These are phyloP conservation scores for Sporothrix brunneoviolacea DNA, from an alignment of 2,329 filamentous ascomycete genomes.

Conservation along the genomic window DNA sequence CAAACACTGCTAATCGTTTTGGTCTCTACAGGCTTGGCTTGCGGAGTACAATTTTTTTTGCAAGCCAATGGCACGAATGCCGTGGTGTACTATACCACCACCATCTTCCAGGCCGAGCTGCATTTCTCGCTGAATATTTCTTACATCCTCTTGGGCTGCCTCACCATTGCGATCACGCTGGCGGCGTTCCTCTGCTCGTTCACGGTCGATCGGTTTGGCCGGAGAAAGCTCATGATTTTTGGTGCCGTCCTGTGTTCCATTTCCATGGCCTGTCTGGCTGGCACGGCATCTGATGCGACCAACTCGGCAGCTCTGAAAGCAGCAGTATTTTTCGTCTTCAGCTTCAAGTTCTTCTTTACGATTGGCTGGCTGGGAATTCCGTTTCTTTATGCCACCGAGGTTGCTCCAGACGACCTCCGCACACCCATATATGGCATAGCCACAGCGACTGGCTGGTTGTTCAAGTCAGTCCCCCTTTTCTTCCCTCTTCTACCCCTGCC, in stretches of 20 bases:
- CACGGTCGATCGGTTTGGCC: background rate
- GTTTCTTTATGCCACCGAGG: constrained; percentile 5
- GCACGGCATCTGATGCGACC: background rate
- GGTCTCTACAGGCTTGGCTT: background rate
- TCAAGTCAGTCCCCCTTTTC: background rate
- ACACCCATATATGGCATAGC: background rate
- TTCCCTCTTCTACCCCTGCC: too few relatives aligned
- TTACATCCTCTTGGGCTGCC: background rate
- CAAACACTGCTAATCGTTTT: too few relatives aligned
- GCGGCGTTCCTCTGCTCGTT: background rate
- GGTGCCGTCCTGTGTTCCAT: background rate
- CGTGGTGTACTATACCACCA: background rate
- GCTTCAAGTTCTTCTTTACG: constrained; percentile 21
- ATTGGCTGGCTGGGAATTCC: constrained; percentile 23
- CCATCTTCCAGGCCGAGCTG: background rate
- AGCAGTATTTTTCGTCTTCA: background rate
- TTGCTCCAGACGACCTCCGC: background rate
- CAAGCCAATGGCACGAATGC: constrained; percentile 1
- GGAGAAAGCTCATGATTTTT: background rate
- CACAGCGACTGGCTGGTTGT: background rate
- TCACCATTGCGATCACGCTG: background rate
- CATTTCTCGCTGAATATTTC: background rate
- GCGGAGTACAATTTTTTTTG: background rate
- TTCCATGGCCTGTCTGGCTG: background rate
- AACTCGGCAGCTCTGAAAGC: background rate